phyloP scores from a whole-genome alignment of 1,139 yeast genomes.

The Saccharomyces pastorianus region DNA sequence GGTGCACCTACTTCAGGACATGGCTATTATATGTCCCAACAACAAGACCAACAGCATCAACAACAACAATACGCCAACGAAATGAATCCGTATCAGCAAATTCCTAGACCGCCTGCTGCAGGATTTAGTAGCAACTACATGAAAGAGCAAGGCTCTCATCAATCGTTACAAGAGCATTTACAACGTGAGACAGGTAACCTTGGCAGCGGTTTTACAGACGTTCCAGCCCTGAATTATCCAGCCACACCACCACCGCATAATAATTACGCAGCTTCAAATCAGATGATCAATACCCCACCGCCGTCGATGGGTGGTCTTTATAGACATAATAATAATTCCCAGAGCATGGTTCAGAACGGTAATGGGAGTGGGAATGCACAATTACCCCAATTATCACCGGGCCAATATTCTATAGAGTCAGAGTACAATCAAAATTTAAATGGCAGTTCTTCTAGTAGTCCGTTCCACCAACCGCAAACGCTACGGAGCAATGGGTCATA shows the following conservation, averaged over 20 bases:
- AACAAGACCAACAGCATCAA: slow-evolving; percentile 24
- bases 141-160: slow-evolving; percentile 34
- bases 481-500: slow-evolving; percentile 8
- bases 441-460: slow-evolving; percentile 15
- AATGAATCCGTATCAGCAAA: slow-evolving; percentile 20
- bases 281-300: slow-evolving; percentile 18
- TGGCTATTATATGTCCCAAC: slow-evolving; percentile 1
- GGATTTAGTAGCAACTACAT: slow-evolving; percentile 32
- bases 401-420: slow-evolving; percentile 25
- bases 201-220: slow-evolving; percentile 26
- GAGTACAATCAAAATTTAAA: slow-evolving; percentile 16
- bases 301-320: slow-evolving; percentile 19
- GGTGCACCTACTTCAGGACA: neutral
- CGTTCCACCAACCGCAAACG: slow-evolving; percentile 23
- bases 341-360: slow-evolving; percentile 16
- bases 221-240: slow-evolving; percentile 25
- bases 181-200: slow-evolving; percentile 13
- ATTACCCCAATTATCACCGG: slow-evolving; percentile 23
- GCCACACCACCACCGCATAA: slow-evolving; percentile 23
- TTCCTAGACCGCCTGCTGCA: slow-evolving; percentile 26
- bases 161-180: slow-evolving; percentile 24
- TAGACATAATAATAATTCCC: slow-evolving; percentile 27
- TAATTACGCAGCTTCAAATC: slow-evolving; percentile 9
- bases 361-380: slow-evolving; percentile 10
- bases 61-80: slow-evolving; percentile 19